These are phyloP conservation scores for Chrysoporthe cubensis DNA, from an alignment of 2,329 filamentous ascomycete species.

Conservation along the genomic window DNA sequence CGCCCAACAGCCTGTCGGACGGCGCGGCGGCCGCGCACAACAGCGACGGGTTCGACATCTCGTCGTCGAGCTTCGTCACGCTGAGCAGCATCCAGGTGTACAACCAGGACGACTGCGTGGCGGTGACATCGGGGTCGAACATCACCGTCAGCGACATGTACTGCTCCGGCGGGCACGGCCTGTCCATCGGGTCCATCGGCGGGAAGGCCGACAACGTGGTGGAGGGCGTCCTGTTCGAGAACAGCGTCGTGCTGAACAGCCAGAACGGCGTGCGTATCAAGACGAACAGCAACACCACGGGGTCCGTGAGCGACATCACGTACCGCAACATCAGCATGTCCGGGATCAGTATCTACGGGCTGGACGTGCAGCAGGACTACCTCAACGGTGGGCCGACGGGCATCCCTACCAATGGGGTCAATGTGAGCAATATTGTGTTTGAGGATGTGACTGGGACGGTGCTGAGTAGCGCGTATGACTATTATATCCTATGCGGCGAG, in stretches of 20 bases:
- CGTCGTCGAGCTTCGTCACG: constrained; percentile 50
- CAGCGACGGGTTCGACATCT: constrained; percentile 64
- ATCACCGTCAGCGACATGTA: constrained; percentile 50
- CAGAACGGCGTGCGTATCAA: constrained; percentile 58
- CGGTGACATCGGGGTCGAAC: constrained; percentile 57
- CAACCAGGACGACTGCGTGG: constrained; percentile 67
- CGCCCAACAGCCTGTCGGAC: constrained; percentile 31
- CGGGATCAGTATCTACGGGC: constrained; percentile 38
- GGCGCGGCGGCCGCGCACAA: constrained; percentile 46
- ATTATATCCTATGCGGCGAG: constrained; percentile 58
- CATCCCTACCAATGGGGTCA: constrained; percentile 52
- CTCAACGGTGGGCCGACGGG: constrained; percentile 51
- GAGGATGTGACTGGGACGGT: constrained; percentile 50
- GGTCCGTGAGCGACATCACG: constrained; percentile 46
- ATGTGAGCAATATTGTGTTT: constrained; percentile 55
- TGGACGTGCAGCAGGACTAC: constrained; percentile 50
- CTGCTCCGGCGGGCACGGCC: constrained; percentile 50
- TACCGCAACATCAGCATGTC: constrained; percentile 35
- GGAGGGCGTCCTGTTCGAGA: constrained; percentile 52
- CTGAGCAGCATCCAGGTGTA: constrained; percentile 58
- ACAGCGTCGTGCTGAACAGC: constrained; percentile 55
- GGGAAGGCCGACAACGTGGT: constrained; percentile 57
- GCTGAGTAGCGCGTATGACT: constrained; percentile 40
- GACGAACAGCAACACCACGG: constrained; percentile 51
- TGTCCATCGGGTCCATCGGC: constrained; percentile 50